Percentiles rank a stretch among this genome's conserved stretches.
phyloP scores from a whole-genome alignment of 306 rosid genomes.

The Inga oerstediana region DNA sequence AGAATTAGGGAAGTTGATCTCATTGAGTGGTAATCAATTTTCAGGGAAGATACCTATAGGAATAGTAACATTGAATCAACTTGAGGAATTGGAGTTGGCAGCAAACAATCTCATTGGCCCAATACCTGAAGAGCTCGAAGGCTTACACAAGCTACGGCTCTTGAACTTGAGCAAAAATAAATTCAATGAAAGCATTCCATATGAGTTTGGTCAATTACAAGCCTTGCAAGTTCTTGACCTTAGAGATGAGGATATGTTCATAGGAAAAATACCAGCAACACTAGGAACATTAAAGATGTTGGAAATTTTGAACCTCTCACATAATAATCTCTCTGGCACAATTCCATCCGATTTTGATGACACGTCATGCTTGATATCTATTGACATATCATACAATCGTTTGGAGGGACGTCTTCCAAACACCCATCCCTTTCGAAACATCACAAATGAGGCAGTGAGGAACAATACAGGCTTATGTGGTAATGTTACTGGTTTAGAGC shows the following conservation, averaged over 20 bases:
- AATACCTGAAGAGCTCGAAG: neutral
- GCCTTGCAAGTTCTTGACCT: conserved; percentile 36
- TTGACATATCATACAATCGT: conserved; percentile 36
- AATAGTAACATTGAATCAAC: neutral
- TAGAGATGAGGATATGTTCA: conserved; percentile 11
- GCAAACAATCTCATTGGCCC: neutral
- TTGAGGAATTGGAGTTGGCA: neutral
- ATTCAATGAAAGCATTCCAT: neutral
- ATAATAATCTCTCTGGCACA: conserved; percentile 32
- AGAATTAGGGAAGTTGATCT: no score
- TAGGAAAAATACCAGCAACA: conserved; percentile 14
- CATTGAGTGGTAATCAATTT: no score
- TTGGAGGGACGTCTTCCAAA: conserved; percentile 17
- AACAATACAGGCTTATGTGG: conserved; percentile 15
- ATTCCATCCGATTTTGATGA: conserved; percentile 32
- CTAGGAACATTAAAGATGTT: conserved; percentile 28
- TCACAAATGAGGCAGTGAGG: neutral
- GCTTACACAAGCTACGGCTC: neutral
- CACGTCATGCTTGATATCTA: conserved; percentile 34
- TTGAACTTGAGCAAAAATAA: conserved; percentile 23
- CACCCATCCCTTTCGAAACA: neutral
- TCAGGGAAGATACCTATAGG: neutral
- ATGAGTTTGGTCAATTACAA: neutral
- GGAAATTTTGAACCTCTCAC: neutral
- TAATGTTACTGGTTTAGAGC: neutral